A percentile compares a stretch with the other conserved stretches of the same genome.
These are phyloP conservation scores for Coemansia sp. DNA, from an alignment of 192 early-diverging fungal species.

Conservation along the genomic window DNA sequence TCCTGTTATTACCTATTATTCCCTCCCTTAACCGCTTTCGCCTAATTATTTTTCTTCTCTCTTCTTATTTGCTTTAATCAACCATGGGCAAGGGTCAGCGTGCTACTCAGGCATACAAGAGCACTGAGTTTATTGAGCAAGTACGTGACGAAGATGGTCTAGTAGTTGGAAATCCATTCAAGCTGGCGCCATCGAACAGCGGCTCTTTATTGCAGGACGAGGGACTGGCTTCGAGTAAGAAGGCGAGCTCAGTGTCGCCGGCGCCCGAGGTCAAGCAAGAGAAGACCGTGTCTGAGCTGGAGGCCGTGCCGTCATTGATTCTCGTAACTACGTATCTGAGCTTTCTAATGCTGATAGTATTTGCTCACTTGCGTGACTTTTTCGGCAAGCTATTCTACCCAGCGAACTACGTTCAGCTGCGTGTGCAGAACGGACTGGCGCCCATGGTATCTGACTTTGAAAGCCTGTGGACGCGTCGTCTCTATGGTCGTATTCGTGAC, in stretches of 20 bases:
- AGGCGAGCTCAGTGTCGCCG: neutral
- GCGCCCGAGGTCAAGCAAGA: neutral
- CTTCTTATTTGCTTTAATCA: neutral
- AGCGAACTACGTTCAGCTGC: conserved; percentile 73
- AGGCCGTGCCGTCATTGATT: conserved; percentile 72
- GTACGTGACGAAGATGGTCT: conserved; percentile 32
- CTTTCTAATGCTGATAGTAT: conserved; percentile 91
- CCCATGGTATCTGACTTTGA: conserved; percentile 96
- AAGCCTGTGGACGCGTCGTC: conserved; percentile 90
- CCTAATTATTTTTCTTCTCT: conserved; percentile 1
- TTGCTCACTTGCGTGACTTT: conserved; percentile 93
- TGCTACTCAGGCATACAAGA: conserved; percentile 37
- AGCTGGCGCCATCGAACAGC: conserved; percentile 35
- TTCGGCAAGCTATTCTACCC: conserved; percentile 80
- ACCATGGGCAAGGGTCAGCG: conserved; percentile 54
- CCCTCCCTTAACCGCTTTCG: neutral
- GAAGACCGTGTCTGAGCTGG: conserved; percentile 20
- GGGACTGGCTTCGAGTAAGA: neutral
- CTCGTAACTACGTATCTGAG: conserved; percentile 94
- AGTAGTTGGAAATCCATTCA: conserved; percentile 27
- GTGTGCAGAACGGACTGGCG: conserved; percentile 81
- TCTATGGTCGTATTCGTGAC: conserved; percentile 89
- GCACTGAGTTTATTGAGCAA: conserved; percentile 49
- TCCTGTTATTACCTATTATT: neutral
- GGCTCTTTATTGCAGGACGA: conserved; percentile 20